phyloP scores from a whole-genome alignment of 2,329 filamentous ascomycete genomes.

The Scopulariopsis brevicaulis region DNA sequence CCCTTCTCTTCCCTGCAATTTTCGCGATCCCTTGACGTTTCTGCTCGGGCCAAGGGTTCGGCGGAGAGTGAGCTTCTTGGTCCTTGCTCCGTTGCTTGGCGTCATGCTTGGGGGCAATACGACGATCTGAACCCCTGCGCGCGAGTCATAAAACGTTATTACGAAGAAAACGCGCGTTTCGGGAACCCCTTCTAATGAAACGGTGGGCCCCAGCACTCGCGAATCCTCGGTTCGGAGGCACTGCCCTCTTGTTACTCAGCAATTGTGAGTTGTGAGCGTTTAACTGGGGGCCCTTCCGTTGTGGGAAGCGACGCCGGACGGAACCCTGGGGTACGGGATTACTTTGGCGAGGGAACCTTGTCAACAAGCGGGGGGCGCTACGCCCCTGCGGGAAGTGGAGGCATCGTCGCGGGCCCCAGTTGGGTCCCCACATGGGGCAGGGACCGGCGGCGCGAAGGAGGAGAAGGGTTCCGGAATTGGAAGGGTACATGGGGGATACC shows the following conservation, averaged over 20 bases:
- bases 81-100: background rate
- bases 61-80: background rate
- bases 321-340: background rate
- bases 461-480: too few species aligned
- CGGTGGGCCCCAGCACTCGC: background rate
- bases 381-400: background rate
- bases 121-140: background rate
- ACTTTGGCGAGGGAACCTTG: background rate
- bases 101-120: background rate
- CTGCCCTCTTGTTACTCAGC: background rate
- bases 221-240: background rate
- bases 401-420: background rate
- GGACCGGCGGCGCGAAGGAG: too few species aligned
- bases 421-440: background rate
- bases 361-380: background rate
- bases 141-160: background rate
- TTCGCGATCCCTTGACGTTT: background rate
- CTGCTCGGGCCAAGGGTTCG: background rate
- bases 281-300: background rate
- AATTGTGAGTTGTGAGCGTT: background rate
- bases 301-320: background rate
- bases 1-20: background rate
- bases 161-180: background rate
- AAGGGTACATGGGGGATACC: background rate
- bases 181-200: background rate